Base-by-base conservation (phyloP, 441 rosid genomes). In the Aquilaria agallochum region DNA sequence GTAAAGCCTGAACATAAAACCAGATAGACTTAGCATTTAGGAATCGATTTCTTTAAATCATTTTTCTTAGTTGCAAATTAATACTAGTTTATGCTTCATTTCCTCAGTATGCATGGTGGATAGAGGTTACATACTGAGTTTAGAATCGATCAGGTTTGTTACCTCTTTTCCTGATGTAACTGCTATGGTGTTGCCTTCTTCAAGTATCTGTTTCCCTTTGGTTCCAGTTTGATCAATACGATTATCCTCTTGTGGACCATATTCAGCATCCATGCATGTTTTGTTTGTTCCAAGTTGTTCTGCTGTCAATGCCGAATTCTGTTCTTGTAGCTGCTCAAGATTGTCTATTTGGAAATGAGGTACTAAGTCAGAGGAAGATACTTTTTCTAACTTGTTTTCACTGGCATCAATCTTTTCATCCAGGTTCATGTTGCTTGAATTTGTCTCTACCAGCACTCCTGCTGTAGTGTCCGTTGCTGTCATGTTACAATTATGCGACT, bases 321-420 rank as follows among this genome's bases (percentile, higher is more conserved):
- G 67, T 14, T 50, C 44, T 14, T 20, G 55, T 48, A 45, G 31
- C 46, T 55, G 68, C 47, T 68, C 68, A 13, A 31, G 54, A 51
- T 20, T 36, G 11, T 50, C 11, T 13, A 27, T 15, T 70, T 33
- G 62, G 60, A 58, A 45, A 54, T 46, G 61, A 61, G 72, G 56
- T 65, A 62, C 53, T 63, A 60, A 59, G 62, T 54, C 55, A 27
- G 69, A 53, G 8, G 79, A 68, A 62, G 46, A 56, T 31, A 65
- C 76, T 72, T 72, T 36, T 48, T 48, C 56, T 60, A 44, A 53
- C 56, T 46, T 42, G 59, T 52, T 66, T 47, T 34, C 31, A 56
- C 52, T 70, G 69, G 40, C 51, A 20, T 27, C 4, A 33, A 36
- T 42, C 45, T 33, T 31, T 60, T 69, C 72, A 50, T 71, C 67